Percentiles rank a stretch among this genome's conserved stretches.
Evolutionary conservation across 257 asterid genomes (phyloP).

Genomic region (Eucommia ulmoides): DNA sequence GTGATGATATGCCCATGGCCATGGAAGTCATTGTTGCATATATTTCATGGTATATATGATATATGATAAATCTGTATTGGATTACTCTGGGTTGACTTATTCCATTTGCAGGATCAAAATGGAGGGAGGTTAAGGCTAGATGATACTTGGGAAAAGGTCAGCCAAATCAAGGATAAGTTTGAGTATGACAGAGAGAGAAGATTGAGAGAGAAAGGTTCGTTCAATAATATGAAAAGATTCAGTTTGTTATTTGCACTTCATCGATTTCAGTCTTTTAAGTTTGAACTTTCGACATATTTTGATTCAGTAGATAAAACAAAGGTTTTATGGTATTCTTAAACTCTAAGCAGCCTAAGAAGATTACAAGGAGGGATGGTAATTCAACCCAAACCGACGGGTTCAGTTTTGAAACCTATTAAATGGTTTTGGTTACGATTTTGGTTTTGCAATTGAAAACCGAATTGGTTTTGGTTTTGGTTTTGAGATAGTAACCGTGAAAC

Average conservation of each 20-base stretch:
- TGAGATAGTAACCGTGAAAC: too few species aligned
- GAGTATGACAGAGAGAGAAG: conserved; percentile 88
- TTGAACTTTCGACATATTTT: background rate
- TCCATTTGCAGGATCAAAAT: conserved; percentile 42
- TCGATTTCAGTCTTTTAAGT: conserved; percentile 8
- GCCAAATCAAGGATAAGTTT: conserved; percentile 80
- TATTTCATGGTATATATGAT: too few species aligned
- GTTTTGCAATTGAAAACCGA: too few species aligned
- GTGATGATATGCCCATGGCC: background rate
- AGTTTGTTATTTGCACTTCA: conserved; percentile 5
- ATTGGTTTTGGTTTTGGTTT: too few species aligned
- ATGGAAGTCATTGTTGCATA: background rate
- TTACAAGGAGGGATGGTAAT: too few species aligned
- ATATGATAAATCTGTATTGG: background rate
- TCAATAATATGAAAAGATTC: conserved; percentile 4
- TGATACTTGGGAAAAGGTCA: conserved; percentile 53
- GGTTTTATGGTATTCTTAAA: background rate
- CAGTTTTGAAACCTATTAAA: too few species aligned
- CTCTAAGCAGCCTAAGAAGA: background rate
- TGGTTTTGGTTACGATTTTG: too few species aligned
- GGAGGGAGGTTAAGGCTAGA: conserved; percentile 29
- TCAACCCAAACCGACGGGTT: too few species aligned
- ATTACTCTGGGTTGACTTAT: background rate
- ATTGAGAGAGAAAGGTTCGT: conserved; percentile 76
- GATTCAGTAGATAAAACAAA: background rate